These are phyloP conservation scores for Entomophthora muscae DNA, from an alignment of 371 early-diverging fungal genomes.

Conservation along the genomic window DNA sequence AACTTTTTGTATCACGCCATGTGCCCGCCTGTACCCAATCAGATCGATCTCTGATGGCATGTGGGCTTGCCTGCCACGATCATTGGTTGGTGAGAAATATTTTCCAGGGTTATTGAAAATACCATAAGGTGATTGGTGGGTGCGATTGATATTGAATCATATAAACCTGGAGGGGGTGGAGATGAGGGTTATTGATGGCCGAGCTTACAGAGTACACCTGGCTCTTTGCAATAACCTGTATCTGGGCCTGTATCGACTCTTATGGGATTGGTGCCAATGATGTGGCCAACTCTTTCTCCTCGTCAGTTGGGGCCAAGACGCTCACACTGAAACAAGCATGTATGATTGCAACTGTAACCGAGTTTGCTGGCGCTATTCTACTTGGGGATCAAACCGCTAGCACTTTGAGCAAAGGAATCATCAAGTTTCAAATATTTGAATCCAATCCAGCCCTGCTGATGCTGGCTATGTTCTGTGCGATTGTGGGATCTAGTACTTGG, in stretches of 20 bases:
- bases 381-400: conserved; percentile 57
- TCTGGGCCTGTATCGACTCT: conserved; percentile 42
- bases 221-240: conserved; percentile 50
- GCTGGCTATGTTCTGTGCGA: conserved; percentile 62
- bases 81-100: no score
- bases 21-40: no score
- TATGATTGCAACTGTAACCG: conserved; percentile 62
- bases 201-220: not conserved
- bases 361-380: conserved; percentile 62
- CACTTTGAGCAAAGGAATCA: conserved; percentile 58
- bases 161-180: no score
- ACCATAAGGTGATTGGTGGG: no score
- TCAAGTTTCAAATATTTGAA: conserved; percentile 27
- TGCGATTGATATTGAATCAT: no score
- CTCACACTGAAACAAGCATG: conserved; percentile 50
- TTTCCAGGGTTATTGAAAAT: no score
- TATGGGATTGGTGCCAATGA: conserved; percentile 75
- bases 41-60: no score
- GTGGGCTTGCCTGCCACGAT: no score
- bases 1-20: no score
- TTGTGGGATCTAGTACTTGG: conserved; percentile 55
- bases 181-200: no score
- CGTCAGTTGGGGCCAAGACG: conserved; percentile 69
- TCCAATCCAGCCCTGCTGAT: conserved; percentile 52
- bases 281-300: conserved; percentile 70